A percentile compares a stretch with the other conserved stretches of the same genome.
Conservation (phyloP, 768 basidiomycete species). For the Psilocybe sp. region DNA sequence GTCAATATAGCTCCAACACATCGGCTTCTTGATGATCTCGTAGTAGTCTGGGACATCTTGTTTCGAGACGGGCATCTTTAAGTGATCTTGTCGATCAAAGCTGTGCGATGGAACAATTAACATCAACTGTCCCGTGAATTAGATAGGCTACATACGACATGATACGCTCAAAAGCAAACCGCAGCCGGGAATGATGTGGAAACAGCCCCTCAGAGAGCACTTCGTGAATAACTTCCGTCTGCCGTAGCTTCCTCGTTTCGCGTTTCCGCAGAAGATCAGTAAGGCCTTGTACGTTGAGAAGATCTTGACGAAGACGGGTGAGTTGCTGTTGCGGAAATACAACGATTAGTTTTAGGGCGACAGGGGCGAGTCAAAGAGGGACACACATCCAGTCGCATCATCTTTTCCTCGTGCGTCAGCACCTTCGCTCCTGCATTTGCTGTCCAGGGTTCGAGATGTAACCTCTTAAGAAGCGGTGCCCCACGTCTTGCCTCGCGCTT, state of each 20-base stretch:
- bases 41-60: constrained; percentile 88
- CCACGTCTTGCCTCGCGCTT: constrained; percentile 92
- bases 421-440: constrained; percentile 60
- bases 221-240: constrained; percentile 63
- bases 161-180: constrained; percentile 68
- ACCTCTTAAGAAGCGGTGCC: constrained; percentile 86
- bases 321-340: constrained; percentile 40
- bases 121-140: background rate
- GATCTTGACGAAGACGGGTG: constrained; percentile 66
- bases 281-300: constrained; percentile 69
- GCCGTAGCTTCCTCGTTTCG: constrained; percentile 76
- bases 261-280: constrained; percentile 70
- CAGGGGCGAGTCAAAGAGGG: background rate
- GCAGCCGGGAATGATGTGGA: constrained; percentile 58
- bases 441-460: constrained; percentile 98
- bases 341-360: background rate
- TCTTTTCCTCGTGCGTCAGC: constrained; percentile 81
- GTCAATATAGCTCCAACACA: constrained; percentile 86
- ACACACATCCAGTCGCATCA: constrained; percentile 76
- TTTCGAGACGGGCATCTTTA: constrained; percentile 80
- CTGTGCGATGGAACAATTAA: constrained; percentile 34
- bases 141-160: constrained; percentile 47
- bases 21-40: constrained; percentile 79
- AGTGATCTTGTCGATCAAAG: constrained; percentile 69
- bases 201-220: constrained; percentile 66